phyloP scores from a whole-genome alignment of 164 flowering plant species.

The Warburgia ugandensis region DNA sequence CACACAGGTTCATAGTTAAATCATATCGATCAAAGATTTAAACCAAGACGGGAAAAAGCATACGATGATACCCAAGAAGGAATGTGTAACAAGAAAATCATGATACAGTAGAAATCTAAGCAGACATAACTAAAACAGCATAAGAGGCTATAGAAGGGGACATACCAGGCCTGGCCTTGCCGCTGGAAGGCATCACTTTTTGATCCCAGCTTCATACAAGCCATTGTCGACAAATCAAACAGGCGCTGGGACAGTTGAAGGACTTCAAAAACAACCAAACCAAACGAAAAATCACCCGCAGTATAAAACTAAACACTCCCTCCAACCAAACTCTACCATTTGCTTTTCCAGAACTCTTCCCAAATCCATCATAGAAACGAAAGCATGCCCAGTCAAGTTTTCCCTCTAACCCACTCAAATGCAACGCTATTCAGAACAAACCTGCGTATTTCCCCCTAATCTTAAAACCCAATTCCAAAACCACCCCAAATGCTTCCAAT shows the following conservation, averaged over 20 bases:
- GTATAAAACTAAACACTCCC: not conserved
- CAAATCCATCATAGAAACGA: too few species aligned
- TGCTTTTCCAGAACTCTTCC: too few species aligned
- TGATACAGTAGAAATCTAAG: not conserved
- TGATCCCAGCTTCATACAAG: constrained; percentile 91
- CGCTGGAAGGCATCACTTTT: constrained; percentile 76
- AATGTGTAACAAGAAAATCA: not conserved
- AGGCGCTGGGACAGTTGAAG: not conserved
- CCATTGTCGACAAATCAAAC: constrained; percentile 31
- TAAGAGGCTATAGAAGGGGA: not conserved
- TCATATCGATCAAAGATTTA: not conserved
- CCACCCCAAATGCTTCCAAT: not conserved
- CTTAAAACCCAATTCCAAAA: not conserved
- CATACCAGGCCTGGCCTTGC: constrained; percentile 92
- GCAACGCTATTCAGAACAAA: not conserved
- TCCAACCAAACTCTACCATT: too few species aligned
- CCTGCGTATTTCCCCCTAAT: not conserved
- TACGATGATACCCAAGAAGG: not conserved
- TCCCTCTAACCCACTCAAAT: not conserved
- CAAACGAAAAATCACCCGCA: not conserved
- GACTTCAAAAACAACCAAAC: not conserved
- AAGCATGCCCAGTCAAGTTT: not conserved
- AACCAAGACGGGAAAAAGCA: not conserved
- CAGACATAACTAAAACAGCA: not conserved
- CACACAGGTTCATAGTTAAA: too few species aligned